Conservation (phyloP, 2,329 filamentous ascomycete genomes). For the Penicillium sp. region DNA sequence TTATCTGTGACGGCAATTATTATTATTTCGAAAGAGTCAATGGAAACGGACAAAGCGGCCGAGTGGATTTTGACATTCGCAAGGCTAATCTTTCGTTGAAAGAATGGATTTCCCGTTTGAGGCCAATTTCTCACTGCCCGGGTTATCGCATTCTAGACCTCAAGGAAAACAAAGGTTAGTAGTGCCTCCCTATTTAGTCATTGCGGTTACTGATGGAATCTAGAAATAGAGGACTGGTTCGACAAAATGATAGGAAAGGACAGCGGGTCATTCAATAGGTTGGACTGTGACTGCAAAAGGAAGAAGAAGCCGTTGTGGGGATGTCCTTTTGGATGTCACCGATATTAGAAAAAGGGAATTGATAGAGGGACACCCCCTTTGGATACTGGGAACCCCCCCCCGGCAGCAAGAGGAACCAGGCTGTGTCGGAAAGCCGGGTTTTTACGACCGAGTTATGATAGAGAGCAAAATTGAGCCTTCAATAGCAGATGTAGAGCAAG, state of each 20-base stretch:
- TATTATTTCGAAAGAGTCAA: conserved; percentile 5
- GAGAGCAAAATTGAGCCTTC: no score
- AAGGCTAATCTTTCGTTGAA: conserved; percentile 1
- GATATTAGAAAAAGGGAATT: background rate
- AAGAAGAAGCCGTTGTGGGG: background rate
- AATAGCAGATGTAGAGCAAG: no score
- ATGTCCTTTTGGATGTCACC: conserved; percentile 6
- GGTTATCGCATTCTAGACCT: background rate
- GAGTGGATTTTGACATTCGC: conserved; percentile 1
- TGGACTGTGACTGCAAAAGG: conserved; percentile 2
- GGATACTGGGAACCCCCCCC: no score
- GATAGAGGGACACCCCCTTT: no score
- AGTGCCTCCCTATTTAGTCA: background rate
- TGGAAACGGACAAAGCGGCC: background rate
- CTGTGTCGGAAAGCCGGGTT: no score
- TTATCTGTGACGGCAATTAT: conserved; percentile 8
- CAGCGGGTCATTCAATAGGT: conserved; percentile 1
- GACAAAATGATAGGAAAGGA: conserved; percentile 9
- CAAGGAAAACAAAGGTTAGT: conserved; percentile 4
- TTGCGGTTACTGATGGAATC: conserved; percentile 2
- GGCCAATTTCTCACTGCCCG: background rate
- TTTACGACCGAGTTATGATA: no score
- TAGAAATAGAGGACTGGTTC: conserved; percentile 8
- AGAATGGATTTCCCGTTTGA: conserved; percentile 1
- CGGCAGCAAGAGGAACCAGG: no score